Evolutionary conservation across 1,284 basidiomycete species (phyloP), one percentile per base, ranked within the genome.

Genomic region (Amylostereum areolatum): DNA sequence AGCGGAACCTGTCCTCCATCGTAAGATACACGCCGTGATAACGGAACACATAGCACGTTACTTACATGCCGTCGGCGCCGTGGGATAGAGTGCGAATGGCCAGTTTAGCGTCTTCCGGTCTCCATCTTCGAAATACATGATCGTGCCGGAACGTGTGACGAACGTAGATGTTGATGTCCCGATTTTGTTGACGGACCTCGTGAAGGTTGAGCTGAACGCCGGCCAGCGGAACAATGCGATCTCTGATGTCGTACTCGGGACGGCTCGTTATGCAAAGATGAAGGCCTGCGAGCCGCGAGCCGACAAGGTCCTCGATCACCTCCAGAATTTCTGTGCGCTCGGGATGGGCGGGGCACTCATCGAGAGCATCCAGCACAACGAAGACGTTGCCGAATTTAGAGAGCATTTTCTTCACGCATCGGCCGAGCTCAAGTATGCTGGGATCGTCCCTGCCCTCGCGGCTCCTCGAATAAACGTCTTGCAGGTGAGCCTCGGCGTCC

Each of bases 41-140:
- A 18, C 6, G 25, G 4, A 8, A 27, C 6, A 3, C 29, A 48
- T 12, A n/a, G 8, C n/a, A 31, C 5, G 1, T 31, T 9, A 47
- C 46, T 31, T 33, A 48, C 46, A 48, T 48, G 11, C 37, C 37
- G 18, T 35, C 27, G 6, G 46, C 37, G 11, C 27, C n/a, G 10
- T 33, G 5, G 9, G 24, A 7, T 9, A 42, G 32, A n/a, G 24
- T 43, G 9, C 18, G 18, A 8, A 5, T 24, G 11, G 37, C 37
- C n/a, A 18, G 6, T 2, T 2, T 3, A 3, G 29, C 35, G 18
- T 28, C 12, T 5, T 2, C 6, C 18, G 3, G 7, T 9, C 2
- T 7, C 37, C 40, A 48, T 6, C 33, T 29, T n/a, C 27, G 11
- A 24, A 47, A 40, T 3, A 10, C 5, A 1, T 12, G 6, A 6